Evolutionary conservation across 2,329 filamentous ascomycete genomes (phyloP).

Genomic region (Phoma sp.): DNA sequence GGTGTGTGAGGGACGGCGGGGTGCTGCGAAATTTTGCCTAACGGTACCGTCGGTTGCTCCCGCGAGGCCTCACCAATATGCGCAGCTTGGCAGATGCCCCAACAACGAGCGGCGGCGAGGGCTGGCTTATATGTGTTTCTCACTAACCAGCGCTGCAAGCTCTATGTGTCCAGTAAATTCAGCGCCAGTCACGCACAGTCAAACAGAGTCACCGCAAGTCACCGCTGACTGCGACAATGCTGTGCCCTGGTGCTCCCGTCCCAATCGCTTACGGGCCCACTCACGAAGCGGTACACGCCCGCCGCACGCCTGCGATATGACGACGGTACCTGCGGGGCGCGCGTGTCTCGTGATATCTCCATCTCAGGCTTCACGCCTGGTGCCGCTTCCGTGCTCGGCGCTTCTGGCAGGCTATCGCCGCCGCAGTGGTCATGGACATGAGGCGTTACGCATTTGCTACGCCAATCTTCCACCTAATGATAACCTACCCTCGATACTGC

Average conservation of each 20-base stretch:
- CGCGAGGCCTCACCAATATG: too few relatives aligned
- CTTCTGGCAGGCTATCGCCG: conserved; percentile 19
- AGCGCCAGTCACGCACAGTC: conserved; percentile 8
- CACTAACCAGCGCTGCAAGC: neutral
- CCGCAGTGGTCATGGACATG: conserved; percentile 8
- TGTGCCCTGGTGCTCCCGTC: neutral
- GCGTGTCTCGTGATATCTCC: conserved; percentile 8
- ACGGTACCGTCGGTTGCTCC: neutral
- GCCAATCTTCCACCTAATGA: conserved; percentile 38
- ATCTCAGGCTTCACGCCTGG: conserved; percentile 7
- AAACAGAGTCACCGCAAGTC: conserved; percentile 4
- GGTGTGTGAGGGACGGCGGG: conserved; percentile 23
- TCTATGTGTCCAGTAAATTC: neutral
- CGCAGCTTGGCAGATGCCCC: too few relatives aligned
- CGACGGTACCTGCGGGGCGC: conserved; percentile 16
- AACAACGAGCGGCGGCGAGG: too few relatives aligned
- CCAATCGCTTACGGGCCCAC: conserved; percentile 29
- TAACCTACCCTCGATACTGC: conserved; percentile 31
- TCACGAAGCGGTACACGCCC: conserved; percentile 18
- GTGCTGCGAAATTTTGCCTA: conserved; percentile 18
- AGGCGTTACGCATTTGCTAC: conserved; percentile 22
- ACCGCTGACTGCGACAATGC: neutral
- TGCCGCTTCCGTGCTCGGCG: conserved; percentile 22
- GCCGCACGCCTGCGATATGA: conserved; percentile 11
- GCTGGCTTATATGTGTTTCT: too few relatives aligned